A percentile compares a stretch with the other conserved stretches of the same genome.
phyloP scores from a whole-genome alignment of 2,329 filamentous ascomycete species.

The Fusarium chuoi region DNA sequence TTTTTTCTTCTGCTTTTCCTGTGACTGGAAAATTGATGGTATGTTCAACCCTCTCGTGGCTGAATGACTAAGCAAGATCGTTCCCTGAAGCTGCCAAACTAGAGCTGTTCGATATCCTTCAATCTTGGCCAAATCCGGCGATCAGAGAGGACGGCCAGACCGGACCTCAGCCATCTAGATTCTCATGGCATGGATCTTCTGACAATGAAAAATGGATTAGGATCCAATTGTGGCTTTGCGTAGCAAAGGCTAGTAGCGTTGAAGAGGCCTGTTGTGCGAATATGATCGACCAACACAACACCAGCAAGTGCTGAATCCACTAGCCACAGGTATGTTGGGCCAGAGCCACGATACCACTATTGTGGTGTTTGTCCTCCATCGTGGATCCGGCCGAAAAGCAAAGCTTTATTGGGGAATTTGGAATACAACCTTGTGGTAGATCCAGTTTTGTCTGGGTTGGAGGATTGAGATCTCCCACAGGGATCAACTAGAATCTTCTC shows the following conservation, averaged over 20 bases:
- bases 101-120: neutral
- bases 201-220: neutral
- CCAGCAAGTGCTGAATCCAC: conserved; percentile 20
- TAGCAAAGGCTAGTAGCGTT: neutral
- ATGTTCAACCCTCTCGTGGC: neutral
- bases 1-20: neutral
- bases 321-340: neutral
- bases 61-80: neutral
- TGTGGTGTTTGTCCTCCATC: neutral
- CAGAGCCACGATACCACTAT: conserved; percentile 2
- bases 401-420: conserved; percentile 15
- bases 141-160: conserved; percentile 13
- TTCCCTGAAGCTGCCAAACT: conserved; percentile 8
- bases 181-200: neutral
- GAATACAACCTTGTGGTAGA: conserved; percentile 14
- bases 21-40: neutral
- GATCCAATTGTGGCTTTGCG: neutral
- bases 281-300: neutral
- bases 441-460: conserved; percentile 16
- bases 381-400: neutral
- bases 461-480: conserved; percentile 3
- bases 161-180: conserved; percentile 25
- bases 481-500: neutral
- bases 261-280: neutral
- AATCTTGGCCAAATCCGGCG: conserved; percentile 37